Evolutionary conservation across 23 red algal species (phyloP).

Genomic region (Pyropia haitanensis): DNA sequence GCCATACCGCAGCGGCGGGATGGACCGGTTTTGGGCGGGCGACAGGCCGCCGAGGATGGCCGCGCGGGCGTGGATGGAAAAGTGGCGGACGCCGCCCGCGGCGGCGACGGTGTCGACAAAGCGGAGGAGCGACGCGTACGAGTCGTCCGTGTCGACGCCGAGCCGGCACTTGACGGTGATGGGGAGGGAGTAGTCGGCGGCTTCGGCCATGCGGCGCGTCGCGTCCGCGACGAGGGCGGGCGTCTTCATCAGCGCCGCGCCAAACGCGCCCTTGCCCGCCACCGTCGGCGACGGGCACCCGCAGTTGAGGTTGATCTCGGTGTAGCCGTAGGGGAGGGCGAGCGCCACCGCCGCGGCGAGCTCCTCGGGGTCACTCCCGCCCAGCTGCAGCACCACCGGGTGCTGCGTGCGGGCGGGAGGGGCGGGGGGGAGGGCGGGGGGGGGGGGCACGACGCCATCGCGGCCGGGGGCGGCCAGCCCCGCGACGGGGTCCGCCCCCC

Average conservation of each 20-base stretch:
- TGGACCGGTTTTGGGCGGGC: conserved; percentile 78
- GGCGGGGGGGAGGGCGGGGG: too few relatives aligned
- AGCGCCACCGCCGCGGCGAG: conserved; percentile 46
- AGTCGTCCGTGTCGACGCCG: conserved; percentile 70
- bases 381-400: conserved; percentile 81
- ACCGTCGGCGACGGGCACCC: conserved; percentile 84
- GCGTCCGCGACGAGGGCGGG: conserved; percentile 54
- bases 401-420: conserved; percentile 3
- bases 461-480: neutral
- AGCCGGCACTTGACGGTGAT: conserved; percentile 95
- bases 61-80: conserved; percentile 90
- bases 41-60: conserved; percentile 73
- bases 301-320: conserved; percentile 92
- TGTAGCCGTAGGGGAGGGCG: conserved; percentile 48
- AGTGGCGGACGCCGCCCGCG: conserved; percentile 58
- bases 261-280: conserved; percentile 81
- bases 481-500: neutral
- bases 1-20: conserved; percentile 81
- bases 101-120: conserved; percentile 66
- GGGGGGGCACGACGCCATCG: neutral
- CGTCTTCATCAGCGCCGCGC: conserved; percentile 76
- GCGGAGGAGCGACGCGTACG: conserved; percentile 50
- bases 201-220: conserved; percentile 13
- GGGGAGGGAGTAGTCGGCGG: conserved; percentile 13
- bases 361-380: conserved; percentile 54